Conservation (phyloP, 2,329 filamentous ascomycete genomes). For the Tolypocladium tropicale region DNA sequence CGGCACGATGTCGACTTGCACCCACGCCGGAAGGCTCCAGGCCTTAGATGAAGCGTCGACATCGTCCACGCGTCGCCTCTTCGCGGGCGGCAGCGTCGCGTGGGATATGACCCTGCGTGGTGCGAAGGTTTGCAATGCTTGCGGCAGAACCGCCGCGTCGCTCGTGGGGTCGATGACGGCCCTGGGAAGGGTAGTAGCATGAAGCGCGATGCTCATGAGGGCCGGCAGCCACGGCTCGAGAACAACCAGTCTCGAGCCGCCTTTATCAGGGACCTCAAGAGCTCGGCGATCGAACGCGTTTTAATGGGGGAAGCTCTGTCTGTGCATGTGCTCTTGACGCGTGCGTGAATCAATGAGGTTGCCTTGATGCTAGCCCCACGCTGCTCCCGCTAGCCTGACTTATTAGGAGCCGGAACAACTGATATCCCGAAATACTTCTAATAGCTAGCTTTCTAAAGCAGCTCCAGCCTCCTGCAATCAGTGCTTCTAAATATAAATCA, state of each 20-base stretch:
- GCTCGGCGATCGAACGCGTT: neutral
- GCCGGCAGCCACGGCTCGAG: neutral
- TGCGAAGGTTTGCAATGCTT: slow-evolving; percentile 3
- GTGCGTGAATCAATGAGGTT: neutral
- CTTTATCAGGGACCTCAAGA: neutral
- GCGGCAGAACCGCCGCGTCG: slow-evolving; percentile 7
- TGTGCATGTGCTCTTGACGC: neutral
- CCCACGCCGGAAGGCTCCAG: slow-evolving; percentile 12
- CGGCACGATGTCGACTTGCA: slow-evolving; percentile 21
- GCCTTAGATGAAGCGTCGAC: slow-evolving; percentile 3
- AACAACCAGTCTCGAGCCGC: neutral
- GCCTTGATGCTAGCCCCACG: neutral
- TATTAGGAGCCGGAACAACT: neutral
- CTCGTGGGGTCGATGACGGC: slow-evolving; percentile 18
- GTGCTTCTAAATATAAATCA: too few relatives aligned
- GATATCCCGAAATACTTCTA: neutral
- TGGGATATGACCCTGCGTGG: neutral
- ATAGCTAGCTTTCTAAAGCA: neutral
- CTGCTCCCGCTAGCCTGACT: neutral
- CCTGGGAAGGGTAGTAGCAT: slow-evolving; percentile 13
- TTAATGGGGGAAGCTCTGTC: neutral
- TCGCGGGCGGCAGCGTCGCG: slow-evolving; percentile 20
- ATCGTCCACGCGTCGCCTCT: slow-evolving; percentile 18
- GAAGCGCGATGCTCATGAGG: slow-evolving; percentile 16
- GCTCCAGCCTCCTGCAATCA: neutral